Conservation (phyloP, 345 rosid genomes). For the Trapa bicornis region DNA sequence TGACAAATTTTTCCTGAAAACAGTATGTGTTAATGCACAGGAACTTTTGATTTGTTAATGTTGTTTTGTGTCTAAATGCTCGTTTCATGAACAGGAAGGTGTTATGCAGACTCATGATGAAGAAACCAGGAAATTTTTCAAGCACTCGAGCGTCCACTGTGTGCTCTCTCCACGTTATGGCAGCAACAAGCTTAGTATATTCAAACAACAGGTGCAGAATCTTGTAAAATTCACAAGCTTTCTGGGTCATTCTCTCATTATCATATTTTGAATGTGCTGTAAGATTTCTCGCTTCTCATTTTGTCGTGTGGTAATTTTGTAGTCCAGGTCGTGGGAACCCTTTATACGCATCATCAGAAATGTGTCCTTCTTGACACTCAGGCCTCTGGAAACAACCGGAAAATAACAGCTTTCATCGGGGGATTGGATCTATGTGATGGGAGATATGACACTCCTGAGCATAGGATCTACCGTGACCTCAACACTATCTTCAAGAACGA, state of each 20-base stretch:
- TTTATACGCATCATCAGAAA: constrained; percentile 68
- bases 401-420: constrained; percentile 57
- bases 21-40: constrained; percentile 17
- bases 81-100: constrained; percentile 30
- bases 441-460: constrained; percentile 73
- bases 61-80: background rate
- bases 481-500: constrained; percentile 41
- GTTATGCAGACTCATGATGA: constrained; percentile 79
- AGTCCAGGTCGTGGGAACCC: constrained; percentile 72
- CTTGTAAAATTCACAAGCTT: constrained; percentile 49
- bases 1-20: constrained; percentile 44
- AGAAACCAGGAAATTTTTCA: constrained; percentile 52
- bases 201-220: constrained; percentile 64
- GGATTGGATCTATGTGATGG: constrained; percentile 67
- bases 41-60: background rate
- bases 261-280: background rate
- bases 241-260: constrained; percentile 10
- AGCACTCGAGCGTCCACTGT: constrained; percentile 43
- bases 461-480: constrained; percentile 39
- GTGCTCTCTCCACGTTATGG: constrained; percentile 66
- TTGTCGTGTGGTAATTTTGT: constrained; percentile 15
- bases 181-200: constrained; percentile 56
- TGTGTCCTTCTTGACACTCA: constrained; percentile 50
- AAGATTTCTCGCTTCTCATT: background rate
- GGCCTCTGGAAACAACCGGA: constrained; percentile 42